phyloP scores from a whole-genome alignment of 2,329 filamentous ascomycete genomes.

The Trichocomaceae sp. region DNA sequence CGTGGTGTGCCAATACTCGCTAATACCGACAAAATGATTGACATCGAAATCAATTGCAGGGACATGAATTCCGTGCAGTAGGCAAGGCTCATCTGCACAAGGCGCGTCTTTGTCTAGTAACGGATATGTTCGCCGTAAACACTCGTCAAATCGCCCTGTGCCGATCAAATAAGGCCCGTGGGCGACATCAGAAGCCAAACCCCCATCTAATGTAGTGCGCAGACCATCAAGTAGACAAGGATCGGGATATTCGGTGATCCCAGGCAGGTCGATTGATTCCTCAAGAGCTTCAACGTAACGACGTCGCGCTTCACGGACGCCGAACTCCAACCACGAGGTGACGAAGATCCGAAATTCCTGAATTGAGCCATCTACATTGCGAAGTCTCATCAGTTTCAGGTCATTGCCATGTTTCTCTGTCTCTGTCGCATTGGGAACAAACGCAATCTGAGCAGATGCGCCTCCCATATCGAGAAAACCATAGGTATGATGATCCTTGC shows the following conservation, averaged over 20 bases:
- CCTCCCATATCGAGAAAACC: constrained; percentile 98
- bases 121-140: constrained; percentile 72
- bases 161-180: constrained; percentile 59
- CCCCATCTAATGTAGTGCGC: constrained; percentile 64
- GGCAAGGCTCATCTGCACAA: constrained; percentile 75
- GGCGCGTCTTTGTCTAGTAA: constrained; percentile 82
- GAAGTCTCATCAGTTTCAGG: constrained; percentile 75
- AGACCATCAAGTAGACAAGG: constrained; percentile 81
- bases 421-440: constrained; percentile 89
- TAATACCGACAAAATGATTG: constrained; percentile 96
- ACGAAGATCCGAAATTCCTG: constrained; percentile 88
- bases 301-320: constrained; percentile 85
- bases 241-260: constrained; percentile 67
- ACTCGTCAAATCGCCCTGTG: constrained; percentile 81
- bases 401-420: constrained; percentile 83
- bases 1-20: constrained; percentile 98
- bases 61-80: constrained; percentile 85
- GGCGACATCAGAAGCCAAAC: constrained; percentile 37
- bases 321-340: constrained; percentile 93
- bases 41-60: constrained; percentile 95
- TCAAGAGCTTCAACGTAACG: constrained; percentile 75
- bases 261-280: constrained; percentile 55
- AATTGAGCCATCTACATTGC: constrained; percentile 70
- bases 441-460: constrained; percentile 94
- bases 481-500: constrained; percentile 86